Evolutionary conservation across 75 land plant species (phyloP), one percentile per base, ranked within the genome.

Genomic region (Isoetes taiwanensis): DNA sequence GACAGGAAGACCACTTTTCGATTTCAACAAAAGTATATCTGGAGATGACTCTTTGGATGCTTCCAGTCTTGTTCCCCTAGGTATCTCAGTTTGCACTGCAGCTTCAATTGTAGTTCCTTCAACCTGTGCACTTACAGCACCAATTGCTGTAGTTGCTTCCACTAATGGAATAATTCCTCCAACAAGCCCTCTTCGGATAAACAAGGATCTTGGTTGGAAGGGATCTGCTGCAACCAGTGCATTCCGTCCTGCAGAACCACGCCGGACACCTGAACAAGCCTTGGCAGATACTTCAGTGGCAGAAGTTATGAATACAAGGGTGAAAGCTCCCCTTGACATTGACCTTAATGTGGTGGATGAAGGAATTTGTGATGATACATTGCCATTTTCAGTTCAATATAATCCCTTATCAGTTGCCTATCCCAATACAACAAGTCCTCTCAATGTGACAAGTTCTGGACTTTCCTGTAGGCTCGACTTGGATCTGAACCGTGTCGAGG

Each of bases 221-320:
- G 97, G 95, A 25, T 74, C 85, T 50, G 97, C 94, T 23, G 80
- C 94, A 34, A 90, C 97, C 1, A 90, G 97, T 83, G 97, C 97
- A 33, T 90, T 90, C 34, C 87, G 85, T 1, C 82, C 88, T 37
- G 85, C 97, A 30, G 85, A 90, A 29, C 83, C 86, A 34, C 75
- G 80, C 28, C 64, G 69, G 35, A 72, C 73, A 29, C 60, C 69
- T 32, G 91, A 85, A 38, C 43, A 64, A 32, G 81, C 69, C 20
- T 67, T 67, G 9, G 40, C 71, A 25, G n/a, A n/a, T n/a, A 41
- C 34, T 42, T 67, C 63, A 28, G 78, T 54, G 23, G 35, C 37
- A 61, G 62, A 57, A 19, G 41, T 26, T 16, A 61, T 30, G 10
- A 58, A 54, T 53, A 54, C 58, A 20, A 28, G 25, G 16, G 25